Base-by-base conservation (phyloP, 495 filamentous ascomycete genomes). In the Lasiosphaeriaceae sp. region DNA sequence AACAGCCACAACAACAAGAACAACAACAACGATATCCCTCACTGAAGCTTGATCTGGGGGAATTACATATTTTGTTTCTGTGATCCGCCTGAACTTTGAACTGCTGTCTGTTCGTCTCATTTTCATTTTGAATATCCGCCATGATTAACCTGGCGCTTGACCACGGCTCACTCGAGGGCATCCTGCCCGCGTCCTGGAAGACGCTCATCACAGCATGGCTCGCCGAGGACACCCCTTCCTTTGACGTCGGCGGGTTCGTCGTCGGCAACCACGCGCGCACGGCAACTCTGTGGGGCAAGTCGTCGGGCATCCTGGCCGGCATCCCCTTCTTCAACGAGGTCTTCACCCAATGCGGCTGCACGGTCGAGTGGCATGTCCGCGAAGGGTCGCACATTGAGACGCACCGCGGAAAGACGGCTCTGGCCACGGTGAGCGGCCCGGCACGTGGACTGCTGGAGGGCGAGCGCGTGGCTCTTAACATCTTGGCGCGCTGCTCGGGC, bases 221-320 rank as follows among this genome's bases (percentile, higher is more conserved):
- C 5, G 87, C 90, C 57, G 94, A 98, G 74, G 94, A 98, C 74
- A 93, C 90, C 21, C 94, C 94, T 2, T 92, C 90, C 31, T 92
- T 95, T 69, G 94, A 98, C 75, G 96, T 96, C 68, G 95, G 92
- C 60, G 94, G 94, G 41, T 98, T 96, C 66, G 94, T 98, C 9
- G 94, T 98, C 12, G 94, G 94, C 47, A 85, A 92, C 55, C 77
- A 81, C 17, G 76, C 78, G 6, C 85, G 86, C 41, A 89, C 88
- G 58, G 95, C 94, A 2, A 89, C 85, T 11, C 77, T 98, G 37
- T 83, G 92, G 65, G 90, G 90, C n/a, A 98, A 97, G 76, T 90
- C 86, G 55, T 70, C 82, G 45, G 94, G 94, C 45, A 82, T 98
- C 43, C 75, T 97, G 46, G 94, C 95, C 24, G 94, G 94, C 45